Base-by-base conservation (phyloP, 176 grass and related monocot species). In the Oryza rufipogon region DNA sequence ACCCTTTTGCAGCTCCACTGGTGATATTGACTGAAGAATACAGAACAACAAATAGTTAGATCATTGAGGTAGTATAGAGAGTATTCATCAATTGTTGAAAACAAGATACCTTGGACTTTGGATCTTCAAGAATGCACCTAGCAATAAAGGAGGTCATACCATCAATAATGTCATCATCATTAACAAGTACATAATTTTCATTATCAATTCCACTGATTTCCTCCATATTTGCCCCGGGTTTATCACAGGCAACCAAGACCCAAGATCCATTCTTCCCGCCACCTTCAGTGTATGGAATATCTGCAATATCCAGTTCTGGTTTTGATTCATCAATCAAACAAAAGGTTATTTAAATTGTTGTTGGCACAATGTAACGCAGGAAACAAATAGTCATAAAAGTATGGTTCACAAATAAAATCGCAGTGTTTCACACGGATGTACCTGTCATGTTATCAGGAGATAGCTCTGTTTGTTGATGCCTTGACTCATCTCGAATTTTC, bases 51-150 rank as follows among this genome's bases (percentile, higher is more conserved):
- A 66, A 77, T 20, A 88, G 67, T 95, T 81, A 98, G 84, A 89
- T 73, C 34, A 81, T 76, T 28, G 67, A 74, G 34, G 36, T 20
- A 47, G 36, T 48, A 14, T 13, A 5, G 71, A 74, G 60, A 69
- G 33, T 74, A 65, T 13, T 44, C 58, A 64, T 17, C 3, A 60
- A 84, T 61, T 64, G 41, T 75, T 74, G 23, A 16, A 78, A 66
- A 89, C n/a, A 76, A 72, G 39, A 75, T 84, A 95, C 96, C 87
- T 95, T 95, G 70, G 93, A 98, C 70, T 95, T 89, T 41, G 91
- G 91, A 87, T 93, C 88, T 92, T 98, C 93, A 45, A 98, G 73
- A 81, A 98, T 98, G 83, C 96, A 98, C 85, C 87, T 93, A 70
- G 93, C 93, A 68, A 98, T 78, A 80, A 93, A 98, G 73, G 87